Conservation (phyloP, 1,284 basidiomycete genomes). For the Pseudozyma sp. region DNA sequence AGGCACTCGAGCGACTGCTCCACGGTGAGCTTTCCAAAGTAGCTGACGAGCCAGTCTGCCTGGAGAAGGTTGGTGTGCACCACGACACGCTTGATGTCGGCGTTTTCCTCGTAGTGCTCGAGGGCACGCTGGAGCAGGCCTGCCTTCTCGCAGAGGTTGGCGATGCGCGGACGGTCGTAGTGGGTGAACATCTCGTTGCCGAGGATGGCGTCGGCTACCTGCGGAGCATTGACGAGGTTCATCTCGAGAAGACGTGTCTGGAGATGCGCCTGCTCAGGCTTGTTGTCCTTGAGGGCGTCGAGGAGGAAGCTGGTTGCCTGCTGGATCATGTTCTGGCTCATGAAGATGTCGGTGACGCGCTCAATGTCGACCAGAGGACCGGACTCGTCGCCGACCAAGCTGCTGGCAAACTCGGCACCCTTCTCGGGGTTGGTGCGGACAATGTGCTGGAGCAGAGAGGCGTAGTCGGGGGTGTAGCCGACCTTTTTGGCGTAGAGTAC, state of each 20-base stretch:
- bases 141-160: slow-evolving; percentile 98
- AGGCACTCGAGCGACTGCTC: slow-evolving; percentile 97
- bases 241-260: slow-evolving; percentile 98
- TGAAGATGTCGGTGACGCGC: slow-evolving; percentile 84
- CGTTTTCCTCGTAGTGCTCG: slow-evolving; percentile 95
- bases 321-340: slow-evolving; percentile 99
- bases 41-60: slow-evolving; percentile 95
- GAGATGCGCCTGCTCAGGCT: slow-evolving; percentile 93
- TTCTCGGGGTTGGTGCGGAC: slow-evolving; percentile 98
- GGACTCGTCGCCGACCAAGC: slow-evolving; percentile 90
- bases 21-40: slow-evolving; percentile 97
- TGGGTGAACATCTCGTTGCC: slow-evolving; percentile 99
- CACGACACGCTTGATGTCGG: slow-evolving; percentile 97
- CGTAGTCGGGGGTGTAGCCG: slow-evolving; percentile 92
- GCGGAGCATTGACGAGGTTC: slow-evolving; percentile 96
- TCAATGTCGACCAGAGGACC: slow-evolving; percentile 95
- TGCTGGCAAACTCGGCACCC: slow-evolving; percentile 96
- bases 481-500: slow-evolving; percentile 98
- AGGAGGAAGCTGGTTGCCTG: slow-evolving; percentile 98
- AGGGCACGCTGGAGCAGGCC: slow-evolving; percentile 93
- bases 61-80: slow-evolving; percentile 91
- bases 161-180: slow-evolving; percentile 95
- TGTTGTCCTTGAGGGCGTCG: slow-evolving; percentile 99
- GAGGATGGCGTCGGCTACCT: slow-evolving; percentile 98
- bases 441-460: slow-evolving; percentile 93